Percentiles rank a stretch among this genome's conserved stretches.
phyloP scores from a whole-genome alignment of 441 rosid genomes.

The Populus hybrid region DNA sequence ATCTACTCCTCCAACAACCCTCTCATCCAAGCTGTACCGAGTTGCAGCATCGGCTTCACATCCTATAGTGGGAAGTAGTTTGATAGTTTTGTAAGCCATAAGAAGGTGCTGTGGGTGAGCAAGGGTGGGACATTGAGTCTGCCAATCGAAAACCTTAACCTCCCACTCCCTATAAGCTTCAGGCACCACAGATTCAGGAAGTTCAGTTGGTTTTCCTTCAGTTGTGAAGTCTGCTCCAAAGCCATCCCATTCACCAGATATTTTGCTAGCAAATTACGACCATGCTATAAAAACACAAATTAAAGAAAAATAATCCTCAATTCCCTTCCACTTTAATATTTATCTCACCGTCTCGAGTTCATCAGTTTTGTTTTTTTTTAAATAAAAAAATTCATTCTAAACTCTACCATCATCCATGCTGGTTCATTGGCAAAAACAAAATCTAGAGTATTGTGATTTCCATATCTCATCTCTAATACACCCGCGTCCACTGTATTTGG shows the following conservation, averaged over 20 bases:
- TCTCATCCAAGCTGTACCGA: constrained; percentile 47
- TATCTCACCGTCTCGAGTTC: background rate
- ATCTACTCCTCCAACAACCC: constrained; percentile 37
- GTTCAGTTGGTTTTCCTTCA: constrained; percentile 65
- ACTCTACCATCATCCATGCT: background rate
- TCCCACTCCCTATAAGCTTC: constrained; percentile 95
- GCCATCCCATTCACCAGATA: constrained; percentile 98
- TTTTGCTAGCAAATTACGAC: constrained; percentile 69
- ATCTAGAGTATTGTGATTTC: background rate
- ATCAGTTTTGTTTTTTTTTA: background rate
- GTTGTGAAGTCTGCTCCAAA: constrained; percentile 78
- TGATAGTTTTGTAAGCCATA: constrained; percentile 58
- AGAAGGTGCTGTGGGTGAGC: constrained; percentile 40
- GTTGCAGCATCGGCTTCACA: constrained; percentile 98
- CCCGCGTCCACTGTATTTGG: no score
- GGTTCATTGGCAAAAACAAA: background rate
- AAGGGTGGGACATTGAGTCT: constrained; percentile 85
- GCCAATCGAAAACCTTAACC: constrained; percentile 92
- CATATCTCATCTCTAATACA: no score
- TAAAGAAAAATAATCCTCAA: background rate
- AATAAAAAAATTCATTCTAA: no score
- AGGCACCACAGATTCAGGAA: constrained; percentile 81
- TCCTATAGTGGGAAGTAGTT: constrained; percentile 93
- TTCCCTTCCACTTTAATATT: background rate
- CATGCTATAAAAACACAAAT: constrained; percentile 37